phyloP scores from a whole-genome alignment of 371 early-diverging fungal species.

The Haplosporangium sp. region DNA sequence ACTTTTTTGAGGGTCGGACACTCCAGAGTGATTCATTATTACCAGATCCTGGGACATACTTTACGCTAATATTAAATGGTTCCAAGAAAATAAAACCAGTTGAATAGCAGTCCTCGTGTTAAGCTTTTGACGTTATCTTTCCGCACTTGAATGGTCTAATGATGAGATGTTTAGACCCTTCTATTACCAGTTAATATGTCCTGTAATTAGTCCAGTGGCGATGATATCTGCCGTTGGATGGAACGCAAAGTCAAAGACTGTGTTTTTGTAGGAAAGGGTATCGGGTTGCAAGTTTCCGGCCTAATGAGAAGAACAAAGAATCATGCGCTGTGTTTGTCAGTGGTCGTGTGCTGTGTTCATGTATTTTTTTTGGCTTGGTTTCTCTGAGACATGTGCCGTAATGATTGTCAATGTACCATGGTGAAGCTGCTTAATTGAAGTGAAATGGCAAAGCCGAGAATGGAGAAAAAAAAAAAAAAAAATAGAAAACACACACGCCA shows the following conservation, averaged over 20 bases:
- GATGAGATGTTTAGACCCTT: background rate
- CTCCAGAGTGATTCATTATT: slow-evolving; percentile 69
- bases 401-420: no score
- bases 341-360: no score
- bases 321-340: no score
- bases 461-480: no score
- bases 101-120: slow-evolving; percentile 11
- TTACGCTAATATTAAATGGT: slow-evolving; percentile 45
- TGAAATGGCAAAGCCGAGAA: no score
- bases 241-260: slow-evolving; percentile 77
- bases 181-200: slow-evolving; percentile 76
- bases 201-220: slow-evolving; percentile 82
- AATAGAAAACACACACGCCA: no score
- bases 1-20: slow-evolving; percentile 78
- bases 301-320: slow-evolving; percentile 6
- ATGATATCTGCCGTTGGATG: slow-evolving; percentile 78
- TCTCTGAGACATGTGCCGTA: no score
- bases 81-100: no score
- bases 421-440: no score
- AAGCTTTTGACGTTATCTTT: background rate
- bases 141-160: background rate
- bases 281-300: slow-evolving; percentile 33
- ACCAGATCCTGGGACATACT: slow-evolving; percentile 62
- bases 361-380: no score
- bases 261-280: slow-evolving; percentile 48